These are phyloP conservation scores for Echria macrotheca DNA, from an alignment of 495 filamentous ascomycete genomes.

Conservation along the genomic window DNA sequence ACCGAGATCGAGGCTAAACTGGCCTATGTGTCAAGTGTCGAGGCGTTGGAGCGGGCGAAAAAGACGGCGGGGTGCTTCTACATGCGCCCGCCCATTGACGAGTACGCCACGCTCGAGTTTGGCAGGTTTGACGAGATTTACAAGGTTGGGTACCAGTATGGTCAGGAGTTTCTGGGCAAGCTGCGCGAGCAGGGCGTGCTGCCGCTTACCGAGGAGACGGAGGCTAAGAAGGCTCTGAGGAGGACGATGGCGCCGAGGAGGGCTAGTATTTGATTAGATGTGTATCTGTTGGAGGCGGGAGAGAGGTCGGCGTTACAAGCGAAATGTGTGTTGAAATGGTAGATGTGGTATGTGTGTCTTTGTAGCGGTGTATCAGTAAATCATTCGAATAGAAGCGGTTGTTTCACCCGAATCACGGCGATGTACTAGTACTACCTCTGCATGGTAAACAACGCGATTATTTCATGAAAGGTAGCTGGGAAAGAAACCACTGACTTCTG, in stretches of 20 bases:
- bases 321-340: no score
- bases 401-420: no score
- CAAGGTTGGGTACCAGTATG: constrained; percentile 78
- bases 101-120: constrained; percentile 92
- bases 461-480: no score
- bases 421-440: no score
- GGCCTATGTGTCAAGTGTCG: constrained; percentile 88
- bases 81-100: constrained; percentile 91
- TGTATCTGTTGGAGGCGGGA: no score
- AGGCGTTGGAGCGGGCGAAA: constrained; percentile 92
- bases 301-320: no score
- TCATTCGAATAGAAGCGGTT: no score
- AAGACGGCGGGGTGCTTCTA: constrained; percentile 81
- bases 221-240: constrained; percentile 81
- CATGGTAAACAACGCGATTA: no score
- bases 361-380: no score
- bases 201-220: constrained; percentile 62
- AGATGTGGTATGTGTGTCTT: no score
- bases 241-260: constrained; percentile 90
- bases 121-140: constrained; percentile 97
- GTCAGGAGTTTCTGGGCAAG: constrained; percentile 67
- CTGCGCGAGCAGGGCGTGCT: constrained; percentile 72
- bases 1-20: constrained; percentile 93
- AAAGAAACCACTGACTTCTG: no score
- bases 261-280: constrained; percentile 85